Conservation (phyloP, 2,329 filamentous ascomycete species). For the Sporothrix variecibatus region DNA sequence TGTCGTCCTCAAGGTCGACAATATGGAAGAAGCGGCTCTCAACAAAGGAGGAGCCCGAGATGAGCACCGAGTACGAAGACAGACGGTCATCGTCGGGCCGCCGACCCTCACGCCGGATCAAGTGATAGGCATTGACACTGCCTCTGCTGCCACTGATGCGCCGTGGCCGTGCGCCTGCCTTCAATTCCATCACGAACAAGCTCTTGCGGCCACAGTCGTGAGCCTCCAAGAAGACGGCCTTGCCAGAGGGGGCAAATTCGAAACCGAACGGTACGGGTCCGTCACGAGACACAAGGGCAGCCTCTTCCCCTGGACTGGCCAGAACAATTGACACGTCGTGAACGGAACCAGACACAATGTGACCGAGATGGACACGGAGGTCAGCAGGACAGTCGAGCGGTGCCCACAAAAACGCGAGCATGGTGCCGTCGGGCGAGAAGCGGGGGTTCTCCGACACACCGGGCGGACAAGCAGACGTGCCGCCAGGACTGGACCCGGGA, state of each 20-base stretch:
- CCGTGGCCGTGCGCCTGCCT: conserved; percentile 35
- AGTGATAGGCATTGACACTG: conserved; percentile 36
- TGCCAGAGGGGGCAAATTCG: conserved; percentile 40
- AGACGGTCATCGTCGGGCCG: conserved; percentile 31
- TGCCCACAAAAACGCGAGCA: conserved; percentile 41
- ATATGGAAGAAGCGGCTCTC: conserved; percentile 45
- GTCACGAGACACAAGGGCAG: not conserved
- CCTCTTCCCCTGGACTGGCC: conserved; percentile 10
- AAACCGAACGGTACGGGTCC: conserved; percentile 36
- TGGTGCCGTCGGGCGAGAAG: conserved; percentile 43
- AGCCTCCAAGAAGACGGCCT: conserved; percentile 41
- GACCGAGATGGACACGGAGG: conserved; percentile 38
- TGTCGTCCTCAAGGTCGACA: conserved; percentile 31
- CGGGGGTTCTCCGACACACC: conserved; percentile 35
- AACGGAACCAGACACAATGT: conserved; percentile 35
- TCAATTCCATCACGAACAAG: conserved; percentile 41
- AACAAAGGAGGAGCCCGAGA: conserved; percentile 42
- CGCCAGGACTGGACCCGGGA: not conserved
- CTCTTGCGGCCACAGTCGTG: conserved; percentile 39
- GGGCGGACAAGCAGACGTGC: not conserved
- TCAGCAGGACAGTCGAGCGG: conserved; percentile 34
- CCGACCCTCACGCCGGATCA: conserved; percentile 28
- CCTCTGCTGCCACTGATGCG: conserved; percentile 31
- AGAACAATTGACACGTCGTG: conserved; percentile 38
- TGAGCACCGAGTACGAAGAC: conserved; percentile 36